phyloP scores from a whole-genome alignment of 2,329 filamentous ascomycete species.

The Sporothrix luriei region DNA sequence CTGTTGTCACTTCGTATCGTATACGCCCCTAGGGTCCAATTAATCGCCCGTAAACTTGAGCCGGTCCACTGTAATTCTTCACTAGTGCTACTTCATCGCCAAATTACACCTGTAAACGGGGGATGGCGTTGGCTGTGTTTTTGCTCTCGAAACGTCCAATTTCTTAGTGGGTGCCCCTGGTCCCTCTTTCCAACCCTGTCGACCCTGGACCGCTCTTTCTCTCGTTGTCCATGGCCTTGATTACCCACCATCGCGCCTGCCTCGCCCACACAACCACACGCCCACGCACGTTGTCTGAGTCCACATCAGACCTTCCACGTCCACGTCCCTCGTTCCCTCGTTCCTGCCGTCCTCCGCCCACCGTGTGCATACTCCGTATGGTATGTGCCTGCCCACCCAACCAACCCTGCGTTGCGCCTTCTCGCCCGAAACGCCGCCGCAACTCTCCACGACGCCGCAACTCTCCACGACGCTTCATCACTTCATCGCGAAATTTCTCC shows the following conservation, averaged over 20 bases:
- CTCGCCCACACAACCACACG: background rate
- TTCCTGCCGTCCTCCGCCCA: conserved; percentile 20
- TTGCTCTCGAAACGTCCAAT: conserved; percentile 25
- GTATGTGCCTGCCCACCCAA: background rate
- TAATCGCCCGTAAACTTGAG: background rate
- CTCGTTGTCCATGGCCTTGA: conserved; percentile 1
- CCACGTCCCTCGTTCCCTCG: conserved; percentile 20
- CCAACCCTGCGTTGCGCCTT: conserved; percentile 21
- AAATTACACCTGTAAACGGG: background rate
- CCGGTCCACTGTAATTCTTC: conserved; percentile 11
- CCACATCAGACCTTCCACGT: background rate
- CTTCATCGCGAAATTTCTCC: conserved; percentile 26
- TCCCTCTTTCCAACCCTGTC: conserved; percentile 12
- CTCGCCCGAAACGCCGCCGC: conserved; percentile 33
- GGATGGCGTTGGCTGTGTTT: background rate
- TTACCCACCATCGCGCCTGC: conserved; percentile 10
- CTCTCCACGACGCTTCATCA: too few relatives aligned
- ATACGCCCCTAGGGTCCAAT: background rate
- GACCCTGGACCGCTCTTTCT: conserved; percentile 22
- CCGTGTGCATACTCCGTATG: too few relatives aligned
- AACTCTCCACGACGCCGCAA: conserved; percentile 12
- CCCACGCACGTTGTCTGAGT: background rate
- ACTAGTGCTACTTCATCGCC: background rate
- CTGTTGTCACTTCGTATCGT: background rate
- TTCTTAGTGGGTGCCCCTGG: background rate